Conservation (phyloP, 2,329 filamentous ascomycete genomes). For the Tolypocladium nubicola region DNA sequence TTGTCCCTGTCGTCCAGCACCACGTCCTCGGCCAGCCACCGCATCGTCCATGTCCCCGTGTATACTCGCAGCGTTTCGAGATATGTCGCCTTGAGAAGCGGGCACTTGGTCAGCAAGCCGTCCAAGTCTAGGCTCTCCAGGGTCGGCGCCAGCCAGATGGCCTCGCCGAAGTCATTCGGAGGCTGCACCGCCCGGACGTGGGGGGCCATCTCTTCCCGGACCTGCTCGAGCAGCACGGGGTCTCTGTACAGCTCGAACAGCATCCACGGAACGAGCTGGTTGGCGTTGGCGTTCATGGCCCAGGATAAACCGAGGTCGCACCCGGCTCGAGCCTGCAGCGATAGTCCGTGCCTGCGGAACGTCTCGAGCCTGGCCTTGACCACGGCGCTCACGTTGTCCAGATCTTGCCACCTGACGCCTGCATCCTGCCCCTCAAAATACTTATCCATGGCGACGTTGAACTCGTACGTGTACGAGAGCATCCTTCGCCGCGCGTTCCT, state of each 20-base stretch:
- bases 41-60: constrained; percentile 20
- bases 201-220: constrained; percentile 27
- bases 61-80: constrained; percentile 30
- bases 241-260: constrained; percentile 29
- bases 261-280: constrained; percentile 28
- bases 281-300: constrained; percentile 27
- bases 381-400: constrained; percentile 23
- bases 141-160: constrained; percentile 22
- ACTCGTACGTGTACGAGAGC: constrained; percentile 19
- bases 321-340: constrained; percentile 19
- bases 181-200: constrained; percentile 20
- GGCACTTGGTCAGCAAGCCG: constrained; percentile 22
- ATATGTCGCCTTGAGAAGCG: constrained; percentile 26
- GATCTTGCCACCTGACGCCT: constrained; percentile 23
- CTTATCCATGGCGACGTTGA: constrained; percentile 23
- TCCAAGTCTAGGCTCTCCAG: constrained; percentile 25
- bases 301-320: constrained; percentile 25
- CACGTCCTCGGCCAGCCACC: constrained; percentile 20
- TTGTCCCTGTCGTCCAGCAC: constrained; percentile 15
- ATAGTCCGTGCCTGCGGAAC: constrained; percentile 17
- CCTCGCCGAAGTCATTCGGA: constrained; percentile 22
- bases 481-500: constrained; percentile 17
- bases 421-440: constrained; percentile 19
- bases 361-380: constrained; percentile 18
- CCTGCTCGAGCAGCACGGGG: constrained; percentile 22